Evolutionary conservation across 2,329 filamentous ascomycete species (phyloP).

Genomic region (Fusarium haematococcum): DNA sequence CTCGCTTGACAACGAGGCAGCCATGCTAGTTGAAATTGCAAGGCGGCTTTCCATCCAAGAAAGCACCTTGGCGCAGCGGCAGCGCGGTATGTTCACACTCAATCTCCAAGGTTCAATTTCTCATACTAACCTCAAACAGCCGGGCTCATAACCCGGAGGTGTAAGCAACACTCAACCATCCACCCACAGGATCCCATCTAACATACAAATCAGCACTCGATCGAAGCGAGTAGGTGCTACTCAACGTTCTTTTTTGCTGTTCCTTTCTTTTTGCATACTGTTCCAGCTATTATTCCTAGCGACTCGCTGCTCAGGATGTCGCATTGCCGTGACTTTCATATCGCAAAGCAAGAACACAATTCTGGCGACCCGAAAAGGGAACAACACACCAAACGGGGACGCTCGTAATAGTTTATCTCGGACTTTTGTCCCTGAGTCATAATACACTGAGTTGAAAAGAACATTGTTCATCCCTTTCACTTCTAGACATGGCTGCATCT

Average conservation of each 20-base stretch:
- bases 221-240: background rate
- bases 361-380: background rate
- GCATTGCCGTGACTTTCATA: background rate
- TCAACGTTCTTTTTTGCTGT: background rate
- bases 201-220: background rate
- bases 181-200: background rate
- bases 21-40: background rate
- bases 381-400: background rate
- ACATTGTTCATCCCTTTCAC: background rate
- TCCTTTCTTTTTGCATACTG: background rate
- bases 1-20: background rate
- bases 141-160: constrained; percentile 1
- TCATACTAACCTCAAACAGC: background rate
- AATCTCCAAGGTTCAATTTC: background rate
- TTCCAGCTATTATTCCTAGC: background rate
- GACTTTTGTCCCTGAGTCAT: background rate
- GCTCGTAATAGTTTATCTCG: background rate
- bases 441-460: background rate
- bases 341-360: background rate
- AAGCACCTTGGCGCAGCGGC: background rate
- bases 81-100: background rate
- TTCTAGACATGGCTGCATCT: background rate
- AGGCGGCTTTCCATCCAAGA: background rate
- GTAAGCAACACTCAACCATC: background rate
- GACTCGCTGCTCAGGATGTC: background rate